Evolutionary conservation across 306 rosid genomes (phyloP).

Genomic region (Adenanthera pavonina): DNA sequence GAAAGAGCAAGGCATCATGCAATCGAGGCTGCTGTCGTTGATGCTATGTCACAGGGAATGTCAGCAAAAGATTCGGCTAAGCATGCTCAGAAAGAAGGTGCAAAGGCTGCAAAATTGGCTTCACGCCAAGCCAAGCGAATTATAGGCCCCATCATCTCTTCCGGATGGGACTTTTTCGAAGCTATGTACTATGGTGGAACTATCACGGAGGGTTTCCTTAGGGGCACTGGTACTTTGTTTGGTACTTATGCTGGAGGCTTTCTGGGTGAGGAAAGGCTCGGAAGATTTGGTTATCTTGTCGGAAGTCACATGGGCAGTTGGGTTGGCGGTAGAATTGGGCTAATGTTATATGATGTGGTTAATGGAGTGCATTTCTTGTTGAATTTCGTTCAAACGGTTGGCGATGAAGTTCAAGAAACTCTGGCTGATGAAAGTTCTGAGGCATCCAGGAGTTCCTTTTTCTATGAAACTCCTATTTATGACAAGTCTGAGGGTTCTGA

Average conservation of each 20-base stretch:
- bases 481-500: constrained; percentile 34
- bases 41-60: constrained; percentile 62
- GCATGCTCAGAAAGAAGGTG: constrained; percentile 66
- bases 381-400: constrained; percentile 44
- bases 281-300: constrained; percentile 83
- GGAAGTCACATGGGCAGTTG: constrained; percentile 94
- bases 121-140: constrained; percentile 66
- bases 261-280: constrained; percentile 72
- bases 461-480: constrained; percentile 37
- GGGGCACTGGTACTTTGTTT: constrained; percentile 79
- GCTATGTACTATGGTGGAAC: constrained; percentile 86
- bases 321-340: constrained; percentile 89
- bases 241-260: constrained; percentile 81
- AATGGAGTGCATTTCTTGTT: constrained; percentile 74
- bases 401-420: constrained; percentile 44
- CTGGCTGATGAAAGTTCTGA: constrained; percentile 45
- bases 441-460: constrained; percentile 31
- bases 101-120: constrained; percentile 81
- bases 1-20: constrained; percentile 62
- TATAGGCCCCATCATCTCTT: constrained; percentile 79
- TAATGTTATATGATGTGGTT: constrained; percentile 81
- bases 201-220: constrained; percentile 62
- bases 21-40: constrained; percentile 57
- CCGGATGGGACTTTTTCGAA: constrained; percentile 92
- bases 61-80: constrained; percentile 58